Base-by-base conservation (phyloP, 305 asterid genomes). In the Fraxinus xanthoxyloides region DNA sequence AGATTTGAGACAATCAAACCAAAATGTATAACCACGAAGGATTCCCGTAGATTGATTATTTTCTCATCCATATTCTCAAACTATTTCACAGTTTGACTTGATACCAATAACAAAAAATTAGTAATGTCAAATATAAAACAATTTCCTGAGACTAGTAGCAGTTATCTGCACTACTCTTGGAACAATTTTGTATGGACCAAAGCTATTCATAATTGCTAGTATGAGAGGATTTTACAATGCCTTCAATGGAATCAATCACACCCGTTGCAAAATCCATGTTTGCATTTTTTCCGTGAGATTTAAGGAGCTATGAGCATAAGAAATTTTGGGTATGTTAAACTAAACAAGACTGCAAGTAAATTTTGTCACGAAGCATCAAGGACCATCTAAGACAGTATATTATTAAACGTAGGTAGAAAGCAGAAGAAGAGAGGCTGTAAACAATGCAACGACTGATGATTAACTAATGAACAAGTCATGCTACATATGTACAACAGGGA, bases 401-500 rank as follows among this genome's bases (percentile, higher is more conserved):
- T 7, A 61, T 61, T 26, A 61, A 61, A 61, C 32, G 32, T 2
- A 21, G 69, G 69, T 12, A 67, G 38, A 67, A 67, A 65, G 73
- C 19, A 65, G 35, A 65, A 65, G 35, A 65, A 12, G 19, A 65
- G 32, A 24, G 35, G 17, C 34, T 1, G 21, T 4, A 69, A 72
- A n/a, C 2, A 32, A 31, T 70, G 76, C 46, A 31, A 70, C 17
- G 15, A 61, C 79, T 10, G 69, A 21, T 77, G 15, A 80, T 56
- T 81, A 61, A 78, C 76, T 35, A 36, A 79, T 36, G 82, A 80
- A 61, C 72, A 46, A 56, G 74, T 54, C 56, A 79, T 31, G 67
- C 28, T 19, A 59, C 59, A 69, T 81, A 84, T 84, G 84, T 77
- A 85, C 90, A 84, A 78, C 43, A 81, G 77, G 75, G 78, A 75